These are phyloP conservation scores for Moniliella sp. DNA, from an alignment of 1,284 basidiomycete species.

Conservation along the genomic window DNA sequence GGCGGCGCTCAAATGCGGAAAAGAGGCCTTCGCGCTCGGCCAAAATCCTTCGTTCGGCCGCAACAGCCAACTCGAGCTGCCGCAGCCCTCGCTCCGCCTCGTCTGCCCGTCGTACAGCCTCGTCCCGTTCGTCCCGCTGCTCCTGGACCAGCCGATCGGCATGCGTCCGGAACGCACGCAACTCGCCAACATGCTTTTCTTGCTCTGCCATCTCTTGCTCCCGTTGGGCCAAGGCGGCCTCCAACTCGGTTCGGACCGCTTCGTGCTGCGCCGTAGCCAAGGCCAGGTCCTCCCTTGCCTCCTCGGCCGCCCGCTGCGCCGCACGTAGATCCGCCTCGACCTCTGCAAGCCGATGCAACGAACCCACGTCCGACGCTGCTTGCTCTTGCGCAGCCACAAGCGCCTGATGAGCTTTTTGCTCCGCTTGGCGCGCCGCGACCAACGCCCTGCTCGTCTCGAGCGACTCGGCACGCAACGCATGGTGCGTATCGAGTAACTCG, in stretches of 20 bases:
- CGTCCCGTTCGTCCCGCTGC: background rate
- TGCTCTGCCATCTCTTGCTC: background rate
- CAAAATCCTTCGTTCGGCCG: constrained; percentile 17
- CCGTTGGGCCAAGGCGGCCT: background rate
- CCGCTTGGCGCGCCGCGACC: background rate
- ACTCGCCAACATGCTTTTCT: background rate
- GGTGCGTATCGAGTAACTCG: background rate
- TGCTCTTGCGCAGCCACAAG: background rate
- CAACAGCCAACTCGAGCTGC: constrained; percentile 14
- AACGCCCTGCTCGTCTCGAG: background rate
- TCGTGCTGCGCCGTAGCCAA: background rate
- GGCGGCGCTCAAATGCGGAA: constrained; percentile 14
- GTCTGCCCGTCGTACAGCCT: constrained; percentile 1
- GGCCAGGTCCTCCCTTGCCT: background rate
- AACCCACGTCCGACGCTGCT: background rate
- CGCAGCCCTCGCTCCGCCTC: constrained; percentile 5
- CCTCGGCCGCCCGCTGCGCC: no score
- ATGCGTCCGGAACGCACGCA: background rate
- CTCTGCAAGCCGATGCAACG: background rate
- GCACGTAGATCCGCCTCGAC: background rate
- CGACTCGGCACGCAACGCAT: background rate
- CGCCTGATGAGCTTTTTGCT: constrained; percentile 1
- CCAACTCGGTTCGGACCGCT: background rate
- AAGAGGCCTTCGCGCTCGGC: constrained; percentile 16
- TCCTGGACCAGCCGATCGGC: background rate